A percentile compares a stretch with the other conserved stretches of the same genome.
These are phyloP conservation scores for Sporothrix phasma DNA, from an alignment of 2,329 filamentous ascomycete genomes.

Conservation along the genomic window DNA sequence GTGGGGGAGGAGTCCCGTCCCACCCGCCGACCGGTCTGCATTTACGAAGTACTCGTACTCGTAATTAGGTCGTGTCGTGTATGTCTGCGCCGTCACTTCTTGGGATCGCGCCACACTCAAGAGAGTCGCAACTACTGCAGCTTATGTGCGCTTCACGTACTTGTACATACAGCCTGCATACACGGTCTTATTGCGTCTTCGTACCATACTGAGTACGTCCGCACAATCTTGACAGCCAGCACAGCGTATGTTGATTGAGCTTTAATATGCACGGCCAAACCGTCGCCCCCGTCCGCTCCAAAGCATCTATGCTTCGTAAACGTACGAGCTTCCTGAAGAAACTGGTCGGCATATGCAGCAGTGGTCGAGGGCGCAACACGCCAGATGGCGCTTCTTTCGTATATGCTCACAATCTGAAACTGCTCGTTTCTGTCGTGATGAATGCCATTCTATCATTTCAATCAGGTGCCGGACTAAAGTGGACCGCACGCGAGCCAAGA, in stretches of 20 bases:
- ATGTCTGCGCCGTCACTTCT: neutral
- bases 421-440: neutral
- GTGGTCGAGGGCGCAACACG: too few relatives aligned
- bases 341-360: too few relatives aligned
- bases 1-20: neutral
- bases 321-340: too few relatives aligned
- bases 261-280: too few relatives aligned
- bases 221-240: too few relatives aligned
- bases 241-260: too few relatives aligned
- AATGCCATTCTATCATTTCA: neutral
- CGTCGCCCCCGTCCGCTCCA: neutral
- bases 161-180: neutral
- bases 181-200: neutral
- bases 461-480: neutral
- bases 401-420: neutral
- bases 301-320: too few relatives aligned
- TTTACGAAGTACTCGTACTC: neutral
- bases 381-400: too few relatives aligned
- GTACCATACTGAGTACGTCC: neutral
- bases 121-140: too few relatives aligned
- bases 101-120: too few relatives aligned
- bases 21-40: neutral
- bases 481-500: neutral
- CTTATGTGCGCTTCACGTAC: too few relatives aligned
- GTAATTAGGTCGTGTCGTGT: too few relatives aligned